Evolutionary conservation across 2,329 filamentous ascomycete genomes (phyloP).

Genomic region (Aspergillus viridinutans): DNA sequence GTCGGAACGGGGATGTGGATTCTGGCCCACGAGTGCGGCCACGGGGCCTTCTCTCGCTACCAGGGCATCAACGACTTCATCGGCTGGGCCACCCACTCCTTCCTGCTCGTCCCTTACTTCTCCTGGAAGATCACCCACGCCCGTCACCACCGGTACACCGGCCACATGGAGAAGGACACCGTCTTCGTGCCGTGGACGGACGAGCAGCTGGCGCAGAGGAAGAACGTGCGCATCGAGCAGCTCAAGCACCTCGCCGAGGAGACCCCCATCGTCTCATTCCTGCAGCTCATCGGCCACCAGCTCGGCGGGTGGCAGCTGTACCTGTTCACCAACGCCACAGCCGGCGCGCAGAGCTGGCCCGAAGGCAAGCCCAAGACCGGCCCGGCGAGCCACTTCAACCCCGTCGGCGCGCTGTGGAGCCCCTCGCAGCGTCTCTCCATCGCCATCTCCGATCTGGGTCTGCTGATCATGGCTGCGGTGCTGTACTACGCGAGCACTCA

Average conservation of each 20-base stretch:
- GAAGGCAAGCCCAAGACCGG: slow-evolving; percentile 12
- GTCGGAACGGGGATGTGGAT: slow-evolving; percentile 68
- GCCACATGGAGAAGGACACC: slow-evolving; percentile 65
- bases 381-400: slow-evolving; percentile 54
- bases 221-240: slow-evolving; percentile 47
- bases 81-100: slow-evolving; percentile 63
- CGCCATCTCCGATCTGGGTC: slow-evolving; percentile 57
- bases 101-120: slow-evolving; percentile 66
- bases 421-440: slow-evolving; percentile 55
- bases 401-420: slow-evolving; percentile 58
- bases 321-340: slow-evolving; percentile 56
- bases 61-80: slow-evolving; percentile 56
- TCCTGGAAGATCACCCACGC: slow-evolving; percentile 68
- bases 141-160: slow-evolving; percentile 65
- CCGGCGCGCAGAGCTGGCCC: slow-evolving; percentile 47
- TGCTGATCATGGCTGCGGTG: slow-evolving; percentile 48
- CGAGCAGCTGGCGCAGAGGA: slow-evolving; percentile 28
- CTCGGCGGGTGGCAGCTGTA: slow-evolving; percentile 63
- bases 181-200: slow-evolving; percentile 56
- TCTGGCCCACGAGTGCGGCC: slow-evolving; percentile 66
- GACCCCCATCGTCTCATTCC: slow-evolving; percentile 54
- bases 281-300: slow-evolving; percentile 58
- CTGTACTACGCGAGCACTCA: slow-evolving; percentile 52
- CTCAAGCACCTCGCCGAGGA: slow-evolving; percentile 55
- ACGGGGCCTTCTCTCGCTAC: slow-evolving; percentile 62